Base-by-base conservation (phyloP, 768 basidiomycete species). In the Steccherinum ochraceum region DNA sequence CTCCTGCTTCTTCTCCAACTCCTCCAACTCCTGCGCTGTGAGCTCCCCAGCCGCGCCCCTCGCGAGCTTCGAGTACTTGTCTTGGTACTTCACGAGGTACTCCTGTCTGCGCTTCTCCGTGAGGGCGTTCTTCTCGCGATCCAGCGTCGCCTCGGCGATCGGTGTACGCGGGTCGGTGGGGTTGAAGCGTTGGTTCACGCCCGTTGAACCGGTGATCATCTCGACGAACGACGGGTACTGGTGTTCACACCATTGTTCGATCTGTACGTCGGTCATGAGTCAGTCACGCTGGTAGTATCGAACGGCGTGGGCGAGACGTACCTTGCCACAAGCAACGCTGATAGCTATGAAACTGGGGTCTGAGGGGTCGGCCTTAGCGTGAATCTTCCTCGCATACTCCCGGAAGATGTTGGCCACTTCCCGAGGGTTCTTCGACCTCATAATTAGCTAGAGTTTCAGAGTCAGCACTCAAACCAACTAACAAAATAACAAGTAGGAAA, bases 221-320 rank as follows among this genome's bases (percentile, higher is more conserved):
- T 66, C 64, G 41, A 99, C 79, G 73, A 95, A 96, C 2, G 93
- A 90, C 2, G 95, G 95, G 71, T 90, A 99, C 67, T 94, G 77
- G 58, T 84, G 87, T 67, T 97, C 95, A 51, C 73, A 83, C 95
- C 95, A 98, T 68, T 84, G 81, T 60, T 97, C 94, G 65, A 98
- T 90, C 91, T 85, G 60, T 57, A 30, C 44, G 49, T 49, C 51
- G 58, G 51, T 45, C 46, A n/a, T n/a, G n/a, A n/a, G n/a, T n/a
- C n/a, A n/a, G n/a, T n/a, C n/a, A n/a, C n/a, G n/a, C n/a, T n/a
- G n/a, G n/a, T n/a, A n/a, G n/a, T n/a, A n/a, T n/a, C n/a, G n/a
- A n/a, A n/a, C n/a, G n/a, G n/a, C n/a, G n/a, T n/a, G n/a, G n/a
- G n/a, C n/a, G n/a, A 52, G 13, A 69, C 73, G 51, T 61, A 89